Conservation (phyloP, 805 yeast genomes). For the Wickerhamiella hasegawae region DNA sequence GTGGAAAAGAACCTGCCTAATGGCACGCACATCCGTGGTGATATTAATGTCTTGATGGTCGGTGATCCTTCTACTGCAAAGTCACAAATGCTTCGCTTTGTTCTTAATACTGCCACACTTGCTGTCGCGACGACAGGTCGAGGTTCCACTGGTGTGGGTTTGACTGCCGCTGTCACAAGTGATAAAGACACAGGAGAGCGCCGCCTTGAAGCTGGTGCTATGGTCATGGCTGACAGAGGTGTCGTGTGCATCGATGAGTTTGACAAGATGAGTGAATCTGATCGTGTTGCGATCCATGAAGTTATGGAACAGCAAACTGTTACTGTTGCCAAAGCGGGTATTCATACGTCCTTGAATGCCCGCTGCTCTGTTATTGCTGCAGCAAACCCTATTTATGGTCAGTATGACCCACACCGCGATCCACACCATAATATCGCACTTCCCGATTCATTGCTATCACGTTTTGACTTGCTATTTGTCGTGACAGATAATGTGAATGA, state of each 20-base stretch:
- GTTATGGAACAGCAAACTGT: constrained; percentile 99
- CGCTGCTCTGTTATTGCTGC: constrained; percentile 96
- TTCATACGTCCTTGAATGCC: constrained; percentile 90
- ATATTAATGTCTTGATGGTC: constrained; percentile 86
- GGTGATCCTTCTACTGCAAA: constrained; percentile 99
- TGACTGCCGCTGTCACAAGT: constrained; percentile 94
- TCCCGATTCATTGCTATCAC: constrained; percentile 90
- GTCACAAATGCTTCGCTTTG: constrained; percentile 88
- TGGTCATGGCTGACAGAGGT: constrained; percentile 96
- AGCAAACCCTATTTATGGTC: constrained; percentile 95
- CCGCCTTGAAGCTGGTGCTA: constrained; percentile 95
- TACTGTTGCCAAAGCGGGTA: constrained; percentile 95
- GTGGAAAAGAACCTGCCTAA: constrained; percentile 83
- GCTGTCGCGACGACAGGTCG: constrained; percentile 98
- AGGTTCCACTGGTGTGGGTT: constrained; percentile 99
- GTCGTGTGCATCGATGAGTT: constrained; percentile 97
- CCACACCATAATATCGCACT: constrained; percentile 94
- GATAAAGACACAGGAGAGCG: constrained; percentile 97
- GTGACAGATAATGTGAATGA: constrained; percentile 92
- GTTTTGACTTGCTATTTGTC: constrained; percentile 88
- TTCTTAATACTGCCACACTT: constrained; percentile 81
- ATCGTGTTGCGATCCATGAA: constrained; percentile 96
- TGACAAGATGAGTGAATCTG: constrained; percentile 93
- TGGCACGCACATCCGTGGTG: constrained; percentile 96
- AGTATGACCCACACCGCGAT: constrained; percentile 86